These are phyloP conservation scores for Gossypium lobatum DNA, from an alignment of 441 rosid species.

Conservation along the genomic window DNA sequence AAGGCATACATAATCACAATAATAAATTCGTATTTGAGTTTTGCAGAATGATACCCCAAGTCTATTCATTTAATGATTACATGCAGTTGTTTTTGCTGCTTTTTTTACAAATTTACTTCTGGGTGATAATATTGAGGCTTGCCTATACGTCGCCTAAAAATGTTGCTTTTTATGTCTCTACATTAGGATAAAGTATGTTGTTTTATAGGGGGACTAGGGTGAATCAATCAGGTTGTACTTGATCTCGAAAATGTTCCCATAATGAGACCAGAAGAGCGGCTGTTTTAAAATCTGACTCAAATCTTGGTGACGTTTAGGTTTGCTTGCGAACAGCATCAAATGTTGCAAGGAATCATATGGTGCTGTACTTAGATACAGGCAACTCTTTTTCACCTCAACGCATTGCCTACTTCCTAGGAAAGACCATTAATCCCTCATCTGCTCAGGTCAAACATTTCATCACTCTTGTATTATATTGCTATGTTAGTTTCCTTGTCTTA, in stretches of 20 bases:
- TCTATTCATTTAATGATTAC: background rate
- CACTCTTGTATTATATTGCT: background rate
- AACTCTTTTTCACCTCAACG: slow-evolving; percentile 76
- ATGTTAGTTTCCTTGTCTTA: slow-evolving; percentile 11
- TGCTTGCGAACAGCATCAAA: slow-evolving; percentile 60
- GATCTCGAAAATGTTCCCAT: background rate
- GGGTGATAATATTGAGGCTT: slow-evolving; percentile 33
- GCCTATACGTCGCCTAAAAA: slow-evolving; percentile 51
- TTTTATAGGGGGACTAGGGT: background rate
- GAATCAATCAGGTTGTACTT: background rate
- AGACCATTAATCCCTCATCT: slow-evolving; percentile 27
- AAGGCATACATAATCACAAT: no score
- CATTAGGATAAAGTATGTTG: background rate
- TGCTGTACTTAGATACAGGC: slow-evolving; percentile 68
- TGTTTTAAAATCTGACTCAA: slow-evolving; percentile 10
- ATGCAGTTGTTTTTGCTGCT: background rate
- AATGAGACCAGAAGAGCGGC: background rate
- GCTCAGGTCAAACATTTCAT: slow-evolving; percentile 25
- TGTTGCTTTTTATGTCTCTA: slow-evolving; percentile 23
- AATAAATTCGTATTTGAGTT: no score
- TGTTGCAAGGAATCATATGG: slow-evolving; percentile 45
- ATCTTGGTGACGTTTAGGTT: slow-evolving; percentile 34
- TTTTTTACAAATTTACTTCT: slow-evolving; percentile 5
- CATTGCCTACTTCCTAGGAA: slow-evolving; percentile 39
- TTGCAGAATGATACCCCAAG: background rate